These are phyloP conservation scores for Phlyctochytrium arcticum DNA, from an alignment of 192 early-diverging fungal species.

Conservation along the genomic window DNA sequence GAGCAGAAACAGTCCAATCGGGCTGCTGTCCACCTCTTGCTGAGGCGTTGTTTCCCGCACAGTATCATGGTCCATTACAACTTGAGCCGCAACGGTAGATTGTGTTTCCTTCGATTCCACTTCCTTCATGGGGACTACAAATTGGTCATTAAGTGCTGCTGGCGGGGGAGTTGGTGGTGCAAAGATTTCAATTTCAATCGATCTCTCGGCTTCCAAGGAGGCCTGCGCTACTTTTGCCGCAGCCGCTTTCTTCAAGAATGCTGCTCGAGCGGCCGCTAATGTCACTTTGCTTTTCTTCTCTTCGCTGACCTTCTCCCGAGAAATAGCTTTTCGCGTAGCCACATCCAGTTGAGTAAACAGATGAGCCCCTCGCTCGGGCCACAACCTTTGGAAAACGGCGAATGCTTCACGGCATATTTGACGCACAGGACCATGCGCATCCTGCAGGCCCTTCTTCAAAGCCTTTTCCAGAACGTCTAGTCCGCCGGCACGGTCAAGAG, in stretches of 20 bases:
- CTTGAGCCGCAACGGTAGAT: no score
- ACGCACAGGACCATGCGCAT: constrained; percentile 29
- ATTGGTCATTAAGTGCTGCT: no score
- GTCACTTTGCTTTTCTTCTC: neutral
- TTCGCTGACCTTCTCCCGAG: constrained; percentile 7
- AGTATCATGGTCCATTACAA: no score
- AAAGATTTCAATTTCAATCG: neutral
- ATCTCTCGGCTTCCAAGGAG: neutral
- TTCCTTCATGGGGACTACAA: neutral
- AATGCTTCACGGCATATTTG: constrained; percentile 28
- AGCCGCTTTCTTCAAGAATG: neutral
- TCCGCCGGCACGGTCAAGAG: constrained; percentile 8
- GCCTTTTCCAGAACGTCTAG: constrained; percentile 25
- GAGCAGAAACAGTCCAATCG: no score
- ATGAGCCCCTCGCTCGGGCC: constrained; percentile 10
- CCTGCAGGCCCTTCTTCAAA: constrained; percentile 35
- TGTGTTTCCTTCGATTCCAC: neutral
- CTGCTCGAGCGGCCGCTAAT: neutral
- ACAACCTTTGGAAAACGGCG: neutral
- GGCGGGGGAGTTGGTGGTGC: neutral
- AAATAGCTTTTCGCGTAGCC: constrained; percentile 17
- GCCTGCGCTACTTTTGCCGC: no score
- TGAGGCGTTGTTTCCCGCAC: neutral
- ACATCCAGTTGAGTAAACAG: constrained; percentile 13
- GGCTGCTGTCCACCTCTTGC: no score